A percentile compares a stretch with the other conserved stretches of the same genome.
Evolutionary conservation across 768 basidiomycete species (phyloP).

Genomic region (Kwoniella sp.): DNA sequence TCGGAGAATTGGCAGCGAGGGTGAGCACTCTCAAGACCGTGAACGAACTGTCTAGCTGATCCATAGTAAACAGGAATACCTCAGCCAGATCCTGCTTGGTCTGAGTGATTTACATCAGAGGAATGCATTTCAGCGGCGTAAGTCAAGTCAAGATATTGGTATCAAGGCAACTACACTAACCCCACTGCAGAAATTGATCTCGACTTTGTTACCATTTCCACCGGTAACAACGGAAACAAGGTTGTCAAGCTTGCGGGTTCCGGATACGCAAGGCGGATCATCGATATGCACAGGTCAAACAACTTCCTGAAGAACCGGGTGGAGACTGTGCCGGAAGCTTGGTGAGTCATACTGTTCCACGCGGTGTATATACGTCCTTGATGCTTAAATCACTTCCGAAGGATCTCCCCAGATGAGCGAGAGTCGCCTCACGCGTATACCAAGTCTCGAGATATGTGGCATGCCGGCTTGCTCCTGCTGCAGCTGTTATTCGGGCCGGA

Average conservation of each 20-base stretch:
- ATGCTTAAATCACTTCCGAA: slow-evolving; percentile 44
- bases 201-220: slow-evolving; percentile 32
- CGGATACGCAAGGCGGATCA: slow-evolving; percentile 65
- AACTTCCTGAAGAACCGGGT: slow-evolving; percentile 56
- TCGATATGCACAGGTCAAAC: slow-evolving; percentile 80
- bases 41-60: not conserved
- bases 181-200: slow-evolving; percentile 20
- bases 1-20: slow-evolving; percentile 29
- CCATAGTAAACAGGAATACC: slow-evolving; percentile 24
- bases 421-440: slow-evolving; percentile 76
- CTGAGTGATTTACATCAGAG: slow-evolving; percentile 36
- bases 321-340: slow-evolving; percentile 51
- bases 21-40: slow-evolving; percentile 15
- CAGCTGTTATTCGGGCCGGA: slow-evolving; percentile 82
- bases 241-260: slow-evolving; percentile 70
- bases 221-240: slow-evolving; percentile 54
- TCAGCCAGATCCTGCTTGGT: slow-evolving; percentile 35
- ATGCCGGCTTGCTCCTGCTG: slow-evolving; percentile 69
- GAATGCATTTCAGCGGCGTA: slow-evolving; percentile 37
- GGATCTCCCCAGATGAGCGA: slow-evolving; percentile 73
- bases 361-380: no score
- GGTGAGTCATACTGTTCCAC: slow-evolving; percentile 55
- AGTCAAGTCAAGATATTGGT: not conserved
- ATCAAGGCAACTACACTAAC: not conserved
- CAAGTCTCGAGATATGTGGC: slow-evolving; percentile 73